Evolutionary conservation across 352 stramenopile genomes (phyloP).

Genomic region (Phytophthora citricola): DNA sequence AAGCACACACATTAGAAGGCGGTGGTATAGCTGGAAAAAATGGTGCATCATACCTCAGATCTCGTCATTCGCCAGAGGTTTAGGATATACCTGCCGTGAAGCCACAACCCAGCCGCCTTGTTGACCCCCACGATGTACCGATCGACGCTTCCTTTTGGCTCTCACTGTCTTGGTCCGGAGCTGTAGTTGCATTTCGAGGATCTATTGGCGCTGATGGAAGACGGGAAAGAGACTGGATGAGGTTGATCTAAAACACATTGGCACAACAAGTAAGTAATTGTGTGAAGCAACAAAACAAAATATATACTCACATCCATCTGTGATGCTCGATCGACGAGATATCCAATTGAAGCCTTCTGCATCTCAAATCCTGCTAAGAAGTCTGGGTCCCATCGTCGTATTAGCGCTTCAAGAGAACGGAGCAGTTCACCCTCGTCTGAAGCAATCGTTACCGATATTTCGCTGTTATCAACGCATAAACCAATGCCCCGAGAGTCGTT

Average conservation of each 20-base stretch:
- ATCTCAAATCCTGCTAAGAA: slow-evolving; percentile 91
- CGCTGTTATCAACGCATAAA: slow-evolving; percentile 50
- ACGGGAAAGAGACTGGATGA: slow-evolving; percentile 74
- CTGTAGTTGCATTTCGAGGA: slow-evolving; percentile 47
- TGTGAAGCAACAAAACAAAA: neutral
- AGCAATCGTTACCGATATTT: slow-evolving; percentile 38
- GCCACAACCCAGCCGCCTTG: slow-evolving; percentile 88
- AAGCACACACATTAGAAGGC: neutral
- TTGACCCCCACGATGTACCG: slow-evolving; percentile 78
- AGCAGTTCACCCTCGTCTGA: slow-evolving; percentile 71
- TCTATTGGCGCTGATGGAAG: slow-evolving; percentile 64
- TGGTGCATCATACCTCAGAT: slow-evolving; percentile 63
- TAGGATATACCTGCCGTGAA: slow-evolving; percentile 90
- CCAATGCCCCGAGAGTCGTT: slow-evolving; percentile 20
- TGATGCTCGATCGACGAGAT: slow-evolving; percentile 71
- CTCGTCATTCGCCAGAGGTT: slow-evolving; percentile 93
- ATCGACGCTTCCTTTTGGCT: slow-evolving; percentile 58
- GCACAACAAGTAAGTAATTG: slow-evolving; percentile 15
- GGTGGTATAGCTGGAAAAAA: neutral
- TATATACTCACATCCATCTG: slow-evolving; percentile 59
- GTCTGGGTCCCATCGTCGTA: slow-evolving; percentile 87
- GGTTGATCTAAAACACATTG: slow-evolving; percentile 57
- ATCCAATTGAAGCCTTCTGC: slow-evolving; percentile 81
- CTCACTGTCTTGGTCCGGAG: slow-evolving; percentile 29
- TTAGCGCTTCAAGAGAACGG: slow-evolving; percentile 50